Base-by-base conservation (phyloP, 1,284 basidiomycete genomes). In the Ustilago lituana region DNA sequence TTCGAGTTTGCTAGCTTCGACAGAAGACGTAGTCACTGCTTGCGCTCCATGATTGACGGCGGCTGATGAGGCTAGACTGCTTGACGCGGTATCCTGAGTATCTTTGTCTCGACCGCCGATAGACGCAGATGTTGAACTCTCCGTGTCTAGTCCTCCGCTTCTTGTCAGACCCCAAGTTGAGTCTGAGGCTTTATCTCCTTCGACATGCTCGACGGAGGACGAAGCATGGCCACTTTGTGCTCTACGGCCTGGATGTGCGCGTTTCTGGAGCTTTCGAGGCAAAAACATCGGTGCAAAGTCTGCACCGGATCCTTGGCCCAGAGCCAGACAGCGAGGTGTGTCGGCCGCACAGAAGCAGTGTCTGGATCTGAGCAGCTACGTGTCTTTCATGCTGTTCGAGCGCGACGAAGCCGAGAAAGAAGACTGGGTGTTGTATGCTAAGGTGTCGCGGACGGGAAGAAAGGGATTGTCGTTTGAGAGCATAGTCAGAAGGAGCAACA, bases 221-320 rank as follows among this genome's bases (percentile, higher is more conserved):
- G 27, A 6, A 29, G 27, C 27, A 12, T 27, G 10, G 7, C 11
- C 7, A 3, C 20, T n/a, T 15, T 17, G 17, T 22, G 51, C 8
- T 33, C 22, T 45, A 11, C 29, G 36, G 26, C 41, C 22, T 0
- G 41, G 9, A 20, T 55, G 56, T 11, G 23, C 19, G 5, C 51
- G 55, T 22, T 51, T 59, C 33, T 65, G 55, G 41, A 65, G 51
- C 43, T 65, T 65, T 17, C 62, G 55, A 14, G 62, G 62, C 38
- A 65, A 22, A 23, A 65, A 65, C 62, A 65, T 65, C 5, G 37
- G 6, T 11, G 24, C 19, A 32, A 17, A 9, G 7, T 29, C 7
- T 29, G 27, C 27, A 12, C 27, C 27, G 27, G 27, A 29, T 29
- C 27, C 17, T 9, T 20, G 44, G 5, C 9, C 14, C 15, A 8